These are phyloP conservation scores for Selenicereus undatus DNA, from an alignment of 148 eudicot genomes.

Conservation along the genomic window DNA sequence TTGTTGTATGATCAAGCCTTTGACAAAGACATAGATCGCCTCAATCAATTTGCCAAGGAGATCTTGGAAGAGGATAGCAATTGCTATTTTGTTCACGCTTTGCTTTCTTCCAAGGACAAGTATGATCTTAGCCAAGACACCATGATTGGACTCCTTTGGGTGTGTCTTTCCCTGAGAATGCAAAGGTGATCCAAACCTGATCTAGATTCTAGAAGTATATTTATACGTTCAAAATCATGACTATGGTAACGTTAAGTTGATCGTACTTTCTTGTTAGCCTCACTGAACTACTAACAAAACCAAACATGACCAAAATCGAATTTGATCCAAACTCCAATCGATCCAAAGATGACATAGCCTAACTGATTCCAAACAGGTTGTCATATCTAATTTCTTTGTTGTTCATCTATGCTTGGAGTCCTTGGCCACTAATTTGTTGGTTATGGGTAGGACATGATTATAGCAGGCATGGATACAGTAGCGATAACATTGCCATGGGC, in stretches of 20 bases:
- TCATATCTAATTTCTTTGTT: too few relatives aligned
- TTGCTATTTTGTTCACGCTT: conserved; percentile 22
- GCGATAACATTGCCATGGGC: conserved; percentile 35
- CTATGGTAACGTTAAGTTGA: too few relatives aligned
- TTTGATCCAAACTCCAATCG: too few relatives aligned
- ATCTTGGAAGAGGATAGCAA: conserved; percentile 11
- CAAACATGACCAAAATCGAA: too few relatives aligned
- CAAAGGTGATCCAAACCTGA: too few relatives aligned
- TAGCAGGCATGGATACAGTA: conserved; percentile 35
- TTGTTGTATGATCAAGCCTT: not conserved
- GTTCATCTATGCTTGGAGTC: not conserved
- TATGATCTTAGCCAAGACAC: conserved; percentile 31
- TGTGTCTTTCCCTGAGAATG: not conserved
- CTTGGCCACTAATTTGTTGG: not conserved
- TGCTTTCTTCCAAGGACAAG: conserved; percentile 25
- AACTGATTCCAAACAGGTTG: too few relatives aligned
- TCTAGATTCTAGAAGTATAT: too few relatives aligned
- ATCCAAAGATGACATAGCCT: too few relatives aligned
- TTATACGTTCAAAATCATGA: too few relatives aligned
- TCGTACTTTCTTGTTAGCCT: too few relatives aligned
- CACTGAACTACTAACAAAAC: too few relatives aligned
- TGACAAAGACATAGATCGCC: conserved; percentile 3
- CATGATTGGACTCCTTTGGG: conserved; percentile 28
- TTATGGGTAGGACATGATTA: conserved; percentile 26
- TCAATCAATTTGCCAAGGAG: conserved; percentile 2